Base-by-base conservation (phyloP, 352 stramenopile species). In the Globisporangium lucens region DNA sequence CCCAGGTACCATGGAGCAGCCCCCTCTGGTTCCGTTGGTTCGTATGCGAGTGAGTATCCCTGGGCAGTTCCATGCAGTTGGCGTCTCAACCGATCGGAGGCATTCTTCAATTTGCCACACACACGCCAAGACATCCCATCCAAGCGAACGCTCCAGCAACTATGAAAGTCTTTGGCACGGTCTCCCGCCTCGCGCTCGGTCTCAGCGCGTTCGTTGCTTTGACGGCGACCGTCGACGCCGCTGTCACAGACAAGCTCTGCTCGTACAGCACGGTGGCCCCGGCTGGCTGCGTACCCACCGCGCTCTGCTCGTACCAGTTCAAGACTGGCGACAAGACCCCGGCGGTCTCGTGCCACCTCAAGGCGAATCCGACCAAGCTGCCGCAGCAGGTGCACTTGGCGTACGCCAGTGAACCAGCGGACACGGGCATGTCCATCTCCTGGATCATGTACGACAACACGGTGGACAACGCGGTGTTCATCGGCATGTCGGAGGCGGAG, bases 341-440 rank as follows among this genome's bases (percentile, higher is more conserved):
- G n/a, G 47, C 47, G 20, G 47, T 7, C 17, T 53, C 47, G 47
- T 53, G 47, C 47, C 47, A 20, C 47, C 47, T 53, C 6, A n/a
- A 24, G 7, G 17, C 47, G 17, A 53, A 53, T 20, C 47, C 47
- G 47, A 53, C 47, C 47, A 51, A 41, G 9, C 10, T 41, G 0
- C 35, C 35, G 35, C 35, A 41, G 35, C 35, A 41, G 10, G 35
- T 41, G 35, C 35, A 41, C 35, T 41, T 41, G 35, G 35, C 35
- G 35, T 41, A 41, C 43, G 43, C 43, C 43, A 13, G 43, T 22
- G 43, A 13, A 13, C 13, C 43, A 6, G 8, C 43, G 43, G 43
- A 13, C 43, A 51, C 43, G 1, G 43, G 43, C 43, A 51, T 87
- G 52, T 78, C 68, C 53, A 71, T 77, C 8, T 41, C 35, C 35